Evolutionary conservation across 129 eudicot species (phyloP).

Genomic region (Centrapalus pauciflorus): DNA sequence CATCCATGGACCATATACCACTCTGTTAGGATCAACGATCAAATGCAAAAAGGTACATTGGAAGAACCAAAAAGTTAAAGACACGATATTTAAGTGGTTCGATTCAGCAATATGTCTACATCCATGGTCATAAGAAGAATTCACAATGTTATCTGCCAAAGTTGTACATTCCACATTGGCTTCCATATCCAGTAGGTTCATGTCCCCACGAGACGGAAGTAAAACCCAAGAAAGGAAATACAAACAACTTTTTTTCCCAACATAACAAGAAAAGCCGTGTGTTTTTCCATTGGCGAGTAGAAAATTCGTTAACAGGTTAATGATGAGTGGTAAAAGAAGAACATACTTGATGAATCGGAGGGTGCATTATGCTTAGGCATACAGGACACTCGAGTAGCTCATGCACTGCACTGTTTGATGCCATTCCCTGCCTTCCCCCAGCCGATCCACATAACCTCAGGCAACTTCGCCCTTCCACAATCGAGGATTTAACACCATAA

Average conservation of each 20-base stretch:
- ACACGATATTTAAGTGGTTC: too few species aligned
- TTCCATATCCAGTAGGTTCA: background rate
- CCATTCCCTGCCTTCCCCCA: constrained; percentile 39
- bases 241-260: background rate
- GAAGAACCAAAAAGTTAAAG: too few species aligned
- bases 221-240: background rate
- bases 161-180: too few species aligned
- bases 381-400: constrained; percentile 76
- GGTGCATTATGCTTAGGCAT: constrained; percentile 58
- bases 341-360: constrained; percentile 73
- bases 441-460: constrained; percentile 32
- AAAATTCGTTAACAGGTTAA: background rate
- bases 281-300: background rate
- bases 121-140: too few species aligned
- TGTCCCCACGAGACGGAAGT: background rate
- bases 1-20: background rate
- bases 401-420: constrained; percentile 54
- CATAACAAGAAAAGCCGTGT: background rate
- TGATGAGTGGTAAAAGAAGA: background rate
- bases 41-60: too few species aligned
- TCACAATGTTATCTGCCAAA: too few species aligned
- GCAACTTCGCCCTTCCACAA: constrained; percentile 35
- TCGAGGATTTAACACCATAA: constrained; percentile 40
- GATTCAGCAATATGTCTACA: too few species aligned
- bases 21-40: too few species aligned